These are phyloP conservation scores for Pyrus betulifolia DNA, from an alignment of 306 rosid species.

Conservation along the genomic window DNA sequence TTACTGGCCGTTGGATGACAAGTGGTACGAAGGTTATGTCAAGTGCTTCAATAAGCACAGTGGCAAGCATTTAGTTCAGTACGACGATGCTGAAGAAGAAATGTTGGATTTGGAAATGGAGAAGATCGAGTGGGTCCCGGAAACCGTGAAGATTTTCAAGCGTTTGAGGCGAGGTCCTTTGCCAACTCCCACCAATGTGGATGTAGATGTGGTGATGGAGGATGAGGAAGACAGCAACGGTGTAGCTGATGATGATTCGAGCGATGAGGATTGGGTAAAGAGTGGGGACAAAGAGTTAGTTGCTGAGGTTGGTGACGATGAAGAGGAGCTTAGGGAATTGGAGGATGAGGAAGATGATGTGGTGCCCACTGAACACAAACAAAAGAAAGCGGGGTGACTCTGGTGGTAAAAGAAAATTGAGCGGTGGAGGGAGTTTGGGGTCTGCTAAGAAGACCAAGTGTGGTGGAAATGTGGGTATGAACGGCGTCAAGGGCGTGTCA, in stretches of 20 bases:
- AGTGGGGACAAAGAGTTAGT: conserved; percentile 30
- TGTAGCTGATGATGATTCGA: conserved; percentile 47
- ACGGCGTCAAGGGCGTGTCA: conserved; percentile 23
- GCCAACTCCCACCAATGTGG: background rate
- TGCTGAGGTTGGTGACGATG: conserved; percentile 39
- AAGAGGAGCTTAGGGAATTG: conserved; percentile 40
- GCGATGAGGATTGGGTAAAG: conserved; percentile 75
- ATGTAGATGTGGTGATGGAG: conserved; percentile 13
- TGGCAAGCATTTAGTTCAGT: conserved; percentile 50
- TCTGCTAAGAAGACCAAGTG: conserved; percentile 54
- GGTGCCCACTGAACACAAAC: conserved; percentile 1
- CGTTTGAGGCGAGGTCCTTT: conserved; percentile 40
- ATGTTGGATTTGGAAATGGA: conserved; percentile 44
- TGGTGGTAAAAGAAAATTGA: conserved; percentile 38
- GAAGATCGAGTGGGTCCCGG: conserved; percentile 58
- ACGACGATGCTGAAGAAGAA: conserved; percentile 78
- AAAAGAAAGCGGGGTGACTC: conserved; percentile 26
- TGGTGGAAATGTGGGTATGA: conserved; percentile 16
- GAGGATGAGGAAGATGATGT: conserved; percentile 9
- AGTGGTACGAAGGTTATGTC: conserved; percentile 77
- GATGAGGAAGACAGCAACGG: conserved; percentile 19
- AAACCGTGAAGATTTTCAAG: conserved; percentile 29
- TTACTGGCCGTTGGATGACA: conserved; percentile 69
- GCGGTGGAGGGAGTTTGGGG: conserved; percentile 26
- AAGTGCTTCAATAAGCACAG: conserved; percentile 35